These are phyloP conservation scores for Wickerhamiella alocasiicola DNA, from an alignment of 805 yeast genomes.

Conservation along the genomic window DNA sequence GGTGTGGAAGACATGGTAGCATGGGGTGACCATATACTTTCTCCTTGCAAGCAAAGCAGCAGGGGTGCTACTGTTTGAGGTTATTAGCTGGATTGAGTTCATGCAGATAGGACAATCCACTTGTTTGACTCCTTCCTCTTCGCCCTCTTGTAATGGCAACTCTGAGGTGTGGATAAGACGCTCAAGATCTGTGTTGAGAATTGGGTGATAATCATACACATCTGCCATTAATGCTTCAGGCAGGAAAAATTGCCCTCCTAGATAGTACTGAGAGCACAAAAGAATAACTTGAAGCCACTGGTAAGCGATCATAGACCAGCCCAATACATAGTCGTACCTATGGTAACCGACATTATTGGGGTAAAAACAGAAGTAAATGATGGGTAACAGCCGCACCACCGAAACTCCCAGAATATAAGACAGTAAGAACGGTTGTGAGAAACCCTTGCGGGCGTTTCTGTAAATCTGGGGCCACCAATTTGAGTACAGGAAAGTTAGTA, in stretches of 20 bases:
- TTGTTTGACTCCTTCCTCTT: conserved; percentile 5
- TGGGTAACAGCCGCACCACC: conserved; percentile 48
- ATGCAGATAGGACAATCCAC: conserved; percentile 86
- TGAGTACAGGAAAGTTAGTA: conserved; percentile 45
- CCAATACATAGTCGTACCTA: conserved; percentile 44
- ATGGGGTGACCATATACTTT: conserved; percentile 57
- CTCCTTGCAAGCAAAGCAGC: conserved; percentile 27
- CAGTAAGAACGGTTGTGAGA: conserved; percentile 52
- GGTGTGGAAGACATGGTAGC: conserved; percentile 80
- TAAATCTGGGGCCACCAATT: conserved; percentile 84
- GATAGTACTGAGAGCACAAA: conserved; percentile 47
- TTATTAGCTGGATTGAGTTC: conserved; percentile 48
- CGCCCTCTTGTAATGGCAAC: background rate
- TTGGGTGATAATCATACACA: conserved; percentile 72
- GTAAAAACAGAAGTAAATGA: conserved; percentile 42
- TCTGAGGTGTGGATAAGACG: conserved; percentile 24
- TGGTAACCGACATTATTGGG: conserved; percentile 57
- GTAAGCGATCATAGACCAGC: conserved; percentile 41
- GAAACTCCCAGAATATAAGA: conserved; percentile 62
- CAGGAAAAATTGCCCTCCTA: conserved; percentile 77
- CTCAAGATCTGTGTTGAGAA: conserved; percentile 50
- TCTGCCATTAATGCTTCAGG: conserved; percentile 53
- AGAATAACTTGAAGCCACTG: conserved; percentile 44
- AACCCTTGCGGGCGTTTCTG: conserved; percentile 60
- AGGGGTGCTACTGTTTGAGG: background rate